Percentiles rank a stretch among this genome's conserved stretches.
Evolutionary conservation across 2,329 filamentous ascomycete genomes (phyloP).

Genomic region (Dactylellina sp.): DNA sequence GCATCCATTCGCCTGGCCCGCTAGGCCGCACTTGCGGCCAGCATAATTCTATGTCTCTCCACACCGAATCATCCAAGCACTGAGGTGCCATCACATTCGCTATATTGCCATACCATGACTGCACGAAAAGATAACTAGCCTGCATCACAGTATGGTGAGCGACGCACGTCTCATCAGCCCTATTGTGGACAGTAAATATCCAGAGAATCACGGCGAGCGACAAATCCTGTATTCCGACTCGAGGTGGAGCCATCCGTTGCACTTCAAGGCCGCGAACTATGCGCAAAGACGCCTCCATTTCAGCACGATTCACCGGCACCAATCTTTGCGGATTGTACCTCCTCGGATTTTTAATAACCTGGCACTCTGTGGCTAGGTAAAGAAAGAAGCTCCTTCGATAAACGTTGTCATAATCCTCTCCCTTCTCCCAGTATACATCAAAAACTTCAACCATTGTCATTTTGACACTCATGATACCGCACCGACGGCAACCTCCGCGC

Average conservation of each 20-base stretch:
- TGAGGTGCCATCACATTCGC: conserved; percentile 13
- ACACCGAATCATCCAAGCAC: conserved; percentile 12
- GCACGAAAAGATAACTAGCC: conserved; percentile 38
- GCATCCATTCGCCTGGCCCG: conserved; percentile 8
- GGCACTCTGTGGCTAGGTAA: conserved; percentile 43
- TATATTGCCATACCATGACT: conserved; percentile 22
- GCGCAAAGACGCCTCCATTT: conserved; percentile 13
- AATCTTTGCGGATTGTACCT: conserved; percentile 4
- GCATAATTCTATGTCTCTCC: conserved; percentile 11
- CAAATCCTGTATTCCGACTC: conserved; percentile 38
- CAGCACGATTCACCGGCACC: background rate
- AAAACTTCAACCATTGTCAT: conserved; percentile 46
- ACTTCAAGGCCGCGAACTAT: conserved; percentile 36
- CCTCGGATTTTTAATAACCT: conserved; percentile 11
- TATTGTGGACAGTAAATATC: conserved; percentile 34
- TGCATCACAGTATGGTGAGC: conserved; percentile 9
- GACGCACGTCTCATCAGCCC: conserved; percentile 5
- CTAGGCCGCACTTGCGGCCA: conserved; percentile 26
- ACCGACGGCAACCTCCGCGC: conserved; percentile 28
- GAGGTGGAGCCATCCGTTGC: background rate
- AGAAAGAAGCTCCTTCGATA: conserved; percentile 25
- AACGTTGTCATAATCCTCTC: background rate
- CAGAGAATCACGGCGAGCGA: conserved; percentile 9
- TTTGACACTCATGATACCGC: conserved; percentile 43
- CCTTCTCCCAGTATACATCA: conserved; percentile 21